These are phyloP conservation scores for Chrysochromulina tobinii DNA, from an alignment of 78 protist genomes.

Conservation along the genomic window DNA sequence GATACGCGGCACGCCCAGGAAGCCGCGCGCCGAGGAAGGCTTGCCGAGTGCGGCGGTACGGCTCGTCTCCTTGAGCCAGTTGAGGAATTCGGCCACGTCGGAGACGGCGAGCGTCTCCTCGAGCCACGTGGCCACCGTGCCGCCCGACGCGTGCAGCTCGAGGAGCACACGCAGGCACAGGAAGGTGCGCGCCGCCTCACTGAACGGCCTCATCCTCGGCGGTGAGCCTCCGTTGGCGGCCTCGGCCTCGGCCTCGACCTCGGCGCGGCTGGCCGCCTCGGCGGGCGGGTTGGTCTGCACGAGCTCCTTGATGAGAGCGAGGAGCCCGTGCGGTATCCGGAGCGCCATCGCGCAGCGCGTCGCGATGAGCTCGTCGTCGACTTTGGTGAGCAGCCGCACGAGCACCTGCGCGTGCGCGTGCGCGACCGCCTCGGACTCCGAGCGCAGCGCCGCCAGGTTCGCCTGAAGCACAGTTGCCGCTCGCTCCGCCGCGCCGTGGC, in stretches of 20 bases:
- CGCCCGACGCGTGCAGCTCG: not conserved
- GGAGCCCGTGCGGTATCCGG: not conserved
- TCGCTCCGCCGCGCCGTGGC: no score
- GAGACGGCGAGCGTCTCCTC: not conserved
- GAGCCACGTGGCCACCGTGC: not conserved
- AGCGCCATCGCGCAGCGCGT: not conserved
- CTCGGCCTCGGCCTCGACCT: no score
- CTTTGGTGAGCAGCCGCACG: not conserved
- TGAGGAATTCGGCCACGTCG: not conserved
- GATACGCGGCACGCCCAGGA: no score
- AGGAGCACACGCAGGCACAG: not conserved
- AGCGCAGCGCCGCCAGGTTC: no score
- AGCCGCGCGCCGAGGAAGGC: no score
- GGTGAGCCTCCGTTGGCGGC: no score
- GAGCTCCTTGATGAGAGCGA: not conserved
- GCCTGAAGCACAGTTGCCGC: no score
- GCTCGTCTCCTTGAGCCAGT: no score
- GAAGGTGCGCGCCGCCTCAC: conserved; percentile 2
- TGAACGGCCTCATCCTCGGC: not conserved
- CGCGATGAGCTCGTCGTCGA: not conserved
- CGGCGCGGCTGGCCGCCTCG: no score
- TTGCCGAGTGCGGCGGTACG: no score
- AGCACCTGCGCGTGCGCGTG: not conserved
- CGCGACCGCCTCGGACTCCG: not conserved
- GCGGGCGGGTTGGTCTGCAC: no score